Evolutionary conservation across 257 asterid genomes (phyloP), one percentile per base, ranked within the genome.

Genomic region (Nyctanthes arbortristis): DNA sequence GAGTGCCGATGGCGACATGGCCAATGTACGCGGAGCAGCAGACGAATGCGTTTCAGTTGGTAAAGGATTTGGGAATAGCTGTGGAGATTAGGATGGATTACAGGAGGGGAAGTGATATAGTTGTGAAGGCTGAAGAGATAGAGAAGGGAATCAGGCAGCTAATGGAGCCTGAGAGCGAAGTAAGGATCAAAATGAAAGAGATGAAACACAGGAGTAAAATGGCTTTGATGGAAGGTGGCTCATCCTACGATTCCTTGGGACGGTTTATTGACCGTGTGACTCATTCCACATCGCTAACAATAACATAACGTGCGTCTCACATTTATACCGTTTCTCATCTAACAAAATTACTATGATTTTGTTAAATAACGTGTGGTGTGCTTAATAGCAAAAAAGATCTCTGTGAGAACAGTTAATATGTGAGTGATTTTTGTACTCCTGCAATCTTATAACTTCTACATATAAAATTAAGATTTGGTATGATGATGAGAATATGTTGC

Each of bases 1-100:
- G 74, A 2, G 81, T 61, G 22, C 81, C 71, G 0, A 60, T 71
- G 13, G 77, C 71, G 1, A 45, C 81, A 0, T 77, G 73, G 70
- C 81, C 81, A 11, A 6, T 61, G 29, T 55, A 49, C 6, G 69
- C 71, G 0, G 81, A 77, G 73, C 81, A 77, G 25, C 70, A 71
- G 33, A 28, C 59, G 27, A 77, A 71, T 55, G 77, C 77, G 0
- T 77, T 77, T 14, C 37, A 65, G 60, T 11, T 77, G 28, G 77
- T 77, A 39, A 60, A 47, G 47, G 81, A 77, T 7, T 31, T 67
- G n/a, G 67, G 59, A 25, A 39, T 71, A 18, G 71, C 52, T 6
- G 68, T 61, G 33, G 77, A 77, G 32, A 76, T 76, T n/a, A 52
- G 18, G 20, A 32, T 71, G 60, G 77, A 76, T 30, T 76, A 75